Evolutionary conservation across 805 yeast genomes (phyloP), one percentile per base, ranked within the genome.

Genomic region (Candida coleopterorum): DNA sequence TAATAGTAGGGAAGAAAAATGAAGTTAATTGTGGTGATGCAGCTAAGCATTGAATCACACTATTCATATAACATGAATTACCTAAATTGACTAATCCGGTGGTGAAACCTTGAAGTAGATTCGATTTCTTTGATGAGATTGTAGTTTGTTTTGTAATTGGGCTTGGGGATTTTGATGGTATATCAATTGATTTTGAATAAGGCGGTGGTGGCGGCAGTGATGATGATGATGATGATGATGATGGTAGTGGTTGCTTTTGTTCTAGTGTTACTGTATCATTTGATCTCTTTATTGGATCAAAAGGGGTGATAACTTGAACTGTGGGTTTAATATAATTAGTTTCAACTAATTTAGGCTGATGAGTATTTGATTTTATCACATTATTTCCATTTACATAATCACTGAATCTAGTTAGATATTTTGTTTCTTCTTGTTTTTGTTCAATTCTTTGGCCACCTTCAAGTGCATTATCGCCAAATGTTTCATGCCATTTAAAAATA

Each of bases 51-150:
- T 89, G 97, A n/a, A 89, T 58, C 3, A 84, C 71, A 46, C 95
- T 83, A 59, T 89, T 89, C 88, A 89, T 83, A 58, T 89, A 89
- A 56, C 97, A 89, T 0, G 95, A 84, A 50, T 90, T 90, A 2
- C 96, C 96, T 43, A 89, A 64, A 54, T 89, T 89, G 10, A 70
- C 66, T 5, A 89, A 64, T 0, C 97, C 97, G 0, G 88, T 78
- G 14, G 77, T 64, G 35, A 79, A 71, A 39, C 65, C 52, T 26
- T 52, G 52, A n/a, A 56, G 41, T 37, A 56, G 50, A 23, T 40
- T 41, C 1, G 39, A 20, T 15, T 33, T 38, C 15, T 35, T 32
- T 14, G 40, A 48, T 47, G 35, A 30, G 15, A 37, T 22, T 20
- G 35, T 25, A 21, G 24, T 25, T 34, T 34, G 24, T 15, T 18